phyloP scores from a whole-genome alignment of 345 rosid genomes.

The Citrus medica region DNA sequence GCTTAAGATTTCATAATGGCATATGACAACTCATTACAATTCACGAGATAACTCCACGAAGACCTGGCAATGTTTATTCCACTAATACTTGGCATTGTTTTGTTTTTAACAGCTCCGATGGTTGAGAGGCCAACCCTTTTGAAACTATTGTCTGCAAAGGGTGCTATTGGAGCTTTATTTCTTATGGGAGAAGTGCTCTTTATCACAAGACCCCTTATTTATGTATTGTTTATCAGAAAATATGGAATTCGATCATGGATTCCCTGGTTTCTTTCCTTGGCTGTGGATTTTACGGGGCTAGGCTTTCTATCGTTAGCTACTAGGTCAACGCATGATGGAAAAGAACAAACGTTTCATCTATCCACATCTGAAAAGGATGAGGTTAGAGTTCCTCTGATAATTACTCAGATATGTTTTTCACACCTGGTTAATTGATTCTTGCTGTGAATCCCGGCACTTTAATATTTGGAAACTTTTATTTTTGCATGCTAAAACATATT shows the following conservation, averaged over 20 bases:
- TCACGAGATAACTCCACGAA: conserved; percentile 6
- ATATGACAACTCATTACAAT: not conserved
- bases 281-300: conserved; percentile 55
- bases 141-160: conserved; percentile 61
- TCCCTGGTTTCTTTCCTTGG: conserved; percentile 88
- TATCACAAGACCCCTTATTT: conserved; percentile 84
- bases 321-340: conserved; percentile 30
- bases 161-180: conserved; percentile 57
- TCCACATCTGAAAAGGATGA: conserved; percentile 64
- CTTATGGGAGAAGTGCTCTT: conserved; percentile 68
- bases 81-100: conserved; percentile 8
- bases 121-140: conserved; percentile 46
- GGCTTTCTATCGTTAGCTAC: conserved; percentile 48
- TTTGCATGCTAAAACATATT: not conserved
- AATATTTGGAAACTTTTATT: not conserved
- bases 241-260: conserved; percentile 82
- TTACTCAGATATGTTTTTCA: not conserved
- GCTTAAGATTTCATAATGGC: conserved; percentile 1
- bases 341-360: conserved; percentile 37
- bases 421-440: not conserved
- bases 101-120: conserved; percentile 30
- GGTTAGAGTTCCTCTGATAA: conserved; percentile 40
- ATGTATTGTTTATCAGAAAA: conserved; percentile 79
- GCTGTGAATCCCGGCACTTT: not conserved
- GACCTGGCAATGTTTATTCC: not conserved